Conservation (phyloP, 192 early-diverging fungal species). For the Kickxella alabastrina region DNA sequence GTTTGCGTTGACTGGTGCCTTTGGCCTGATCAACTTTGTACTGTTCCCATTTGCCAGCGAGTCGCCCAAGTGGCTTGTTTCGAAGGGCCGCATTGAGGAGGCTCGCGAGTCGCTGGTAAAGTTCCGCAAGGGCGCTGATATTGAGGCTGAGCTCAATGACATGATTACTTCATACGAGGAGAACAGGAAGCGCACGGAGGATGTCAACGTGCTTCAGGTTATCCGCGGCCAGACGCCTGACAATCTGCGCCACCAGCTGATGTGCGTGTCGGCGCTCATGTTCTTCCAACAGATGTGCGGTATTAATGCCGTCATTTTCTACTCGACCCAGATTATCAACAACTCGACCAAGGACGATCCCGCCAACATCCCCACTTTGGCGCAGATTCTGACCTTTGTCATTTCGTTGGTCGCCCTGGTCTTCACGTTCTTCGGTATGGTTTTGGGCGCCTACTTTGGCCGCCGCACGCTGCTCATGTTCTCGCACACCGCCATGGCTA, state of each 20-base stretch:
- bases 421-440: slow-evolving; percentile 47
- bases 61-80: slow-evolving; percentile 69
- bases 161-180: slow-evolving; percentile 54
- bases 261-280: slow-evolving; percentile 65
- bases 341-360: slow-evolving; percentile 45
- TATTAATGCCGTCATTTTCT: slow-evolving; percentile 84
- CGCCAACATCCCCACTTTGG: slow-evolving; percentile 49
- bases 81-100: slow-evolving; percentile 60
- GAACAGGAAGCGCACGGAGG: slow-evolving; percentile 30
- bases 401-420: slow-evolving; percentile 48
- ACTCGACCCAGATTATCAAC: slow-evolving; percentile 80
- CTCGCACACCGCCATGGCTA: slow-evolving; percentile 59
- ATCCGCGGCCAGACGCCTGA: slow-evolving; percentile 52
- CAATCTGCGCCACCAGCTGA: slow-evolving; percentile 58
- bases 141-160: slow-evolving; percentile 62
- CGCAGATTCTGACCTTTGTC: slow-evolving; percentile 48
- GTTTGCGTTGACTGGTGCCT: slow-evolving; percentile 60
- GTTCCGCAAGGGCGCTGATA: slow-evolving; percentile 55
- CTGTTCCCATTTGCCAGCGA: slow-evolving; percentile 73
- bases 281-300: slow-evolving; percentile 79
- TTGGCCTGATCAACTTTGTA: slow-evolving; percentile 55
- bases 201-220: slow-evolving; percentile 53
- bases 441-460: slow-evolving; percentile 67
- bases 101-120: slow-evolving; percentile 52
- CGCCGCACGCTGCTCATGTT: slow-evolving; percentile 67